Conservation (phyloP, 257 asterid genomes). For the Scutellaria baicalensis region DNA sequence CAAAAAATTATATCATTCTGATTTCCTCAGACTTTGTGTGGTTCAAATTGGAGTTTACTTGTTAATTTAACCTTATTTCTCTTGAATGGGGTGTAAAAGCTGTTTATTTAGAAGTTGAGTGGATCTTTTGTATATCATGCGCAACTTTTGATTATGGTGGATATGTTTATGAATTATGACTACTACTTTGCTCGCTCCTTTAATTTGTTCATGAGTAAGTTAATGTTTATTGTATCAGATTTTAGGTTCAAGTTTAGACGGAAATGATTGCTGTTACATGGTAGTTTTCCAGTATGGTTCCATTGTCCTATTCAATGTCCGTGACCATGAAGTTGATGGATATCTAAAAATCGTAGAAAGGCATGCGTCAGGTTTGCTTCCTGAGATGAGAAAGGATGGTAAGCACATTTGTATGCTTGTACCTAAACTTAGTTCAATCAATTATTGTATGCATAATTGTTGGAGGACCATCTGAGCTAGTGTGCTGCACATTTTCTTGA, state of each 20-base stretch:
- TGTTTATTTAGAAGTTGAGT: neutral
- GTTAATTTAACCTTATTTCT: neutral
- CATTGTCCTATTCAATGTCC: constrained; percentile 81
- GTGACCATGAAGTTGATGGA: constrained; percentile 75
- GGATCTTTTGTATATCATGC: neutral
- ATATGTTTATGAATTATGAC: neutral
- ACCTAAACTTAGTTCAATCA: neutral
- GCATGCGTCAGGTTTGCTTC: constrained; percentile 81
- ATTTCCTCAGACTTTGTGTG: neutral
- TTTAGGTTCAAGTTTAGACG: constrained; percentile 53
- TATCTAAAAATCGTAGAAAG: constrained; percentile 67
- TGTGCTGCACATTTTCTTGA: neutral
- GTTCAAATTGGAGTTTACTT: neutral
- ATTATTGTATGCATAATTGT: neutral
- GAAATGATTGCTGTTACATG: constrained; percentile 68
- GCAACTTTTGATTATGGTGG: neutral
- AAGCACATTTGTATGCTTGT: constrained; percentile 19
- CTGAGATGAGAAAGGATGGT: constrained; percentile 98
- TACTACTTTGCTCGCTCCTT: neutral
- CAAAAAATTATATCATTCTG: neutral
- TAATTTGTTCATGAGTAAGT: constrained; percentile 4
- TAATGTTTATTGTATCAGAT: constrained; percentile 38
- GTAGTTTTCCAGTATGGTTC: constrained; percentile 97
- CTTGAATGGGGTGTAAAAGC: neutral
- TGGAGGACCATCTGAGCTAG: neutral